Conservation (phyloP, 208 protist species). For the Crithidia bombi region DNA sequence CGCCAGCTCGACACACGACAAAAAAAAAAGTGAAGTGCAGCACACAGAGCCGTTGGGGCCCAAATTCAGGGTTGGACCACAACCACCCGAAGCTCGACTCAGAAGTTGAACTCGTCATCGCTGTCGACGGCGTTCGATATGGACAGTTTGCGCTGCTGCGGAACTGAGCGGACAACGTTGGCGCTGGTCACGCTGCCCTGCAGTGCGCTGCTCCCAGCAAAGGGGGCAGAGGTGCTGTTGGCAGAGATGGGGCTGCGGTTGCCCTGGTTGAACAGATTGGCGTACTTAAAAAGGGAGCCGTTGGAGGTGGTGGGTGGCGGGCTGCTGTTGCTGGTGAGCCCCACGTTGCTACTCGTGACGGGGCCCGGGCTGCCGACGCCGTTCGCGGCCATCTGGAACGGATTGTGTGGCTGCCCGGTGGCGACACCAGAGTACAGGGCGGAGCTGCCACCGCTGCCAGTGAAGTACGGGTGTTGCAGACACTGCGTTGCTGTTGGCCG, state of each 20-base stretch:
- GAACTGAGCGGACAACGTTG: constrained; percentile 35
- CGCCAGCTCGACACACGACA: too few species aligned
- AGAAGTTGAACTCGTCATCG: constrained; percentile 92
- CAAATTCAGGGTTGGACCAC: too few species aligned
- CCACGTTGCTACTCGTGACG: constrained; percentile 33
- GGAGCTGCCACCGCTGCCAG: constrained; percentile 61
- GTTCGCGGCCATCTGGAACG: constrained; percentile 76
- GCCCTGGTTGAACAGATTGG: constrained; percentile 64
- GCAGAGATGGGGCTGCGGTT: constrained; percentile 56
- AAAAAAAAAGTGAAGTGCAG: constrained; percentile 29
- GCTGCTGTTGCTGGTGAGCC: constrained; percentile 52
- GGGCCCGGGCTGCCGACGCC: constrained; percentile 13
- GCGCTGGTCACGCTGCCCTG: constrained; percentile 29
- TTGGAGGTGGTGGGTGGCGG: constrained; percentile 44
- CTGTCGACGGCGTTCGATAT: constrained; percentile 40
- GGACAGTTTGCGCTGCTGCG: constrained; percentile 34
- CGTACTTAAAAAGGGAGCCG: constrained; percentile 57
- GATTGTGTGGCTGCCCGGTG: constrained; percentile 91
- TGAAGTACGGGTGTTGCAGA: constrained; percentile 97
- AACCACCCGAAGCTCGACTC: constrained; percentile 27
- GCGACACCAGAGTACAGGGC: constrained; percentile 81
- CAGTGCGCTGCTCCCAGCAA: constrained; percentile 29
- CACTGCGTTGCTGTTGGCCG: constrained; percentile 94
- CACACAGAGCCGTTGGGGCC: constrained; percentile 10
- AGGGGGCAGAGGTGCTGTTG: constrained; percentile 21